Percentiles rank a stretch among this genome's conserved stretches.
Evolutionary conservation across 75 land plant genomes (phyloP).

Genomic region (Picea sitchensis): DNA sequence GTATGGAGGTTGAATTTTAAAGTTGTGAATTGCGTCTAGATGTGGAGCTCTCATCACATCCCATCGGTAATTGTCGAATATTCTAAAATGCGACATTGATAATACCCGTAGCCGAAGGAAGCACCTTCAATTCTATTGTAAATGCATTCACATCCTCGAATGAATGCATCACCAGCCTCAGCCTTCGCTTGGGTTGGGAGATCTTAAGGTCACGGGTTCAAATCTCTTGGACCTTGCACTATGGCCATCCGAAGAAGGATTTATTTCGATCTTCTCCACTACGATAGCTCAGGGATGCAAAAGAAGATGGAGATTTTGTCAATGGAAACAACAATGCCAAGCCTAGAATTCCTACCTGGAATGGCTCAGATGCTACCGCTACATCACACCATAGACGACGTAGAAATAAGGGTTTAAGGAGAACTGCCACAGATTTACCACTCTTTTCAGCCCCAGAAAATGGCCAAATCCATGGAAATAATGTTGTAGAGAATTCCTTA

Average conservation of each 20-base stretch:
- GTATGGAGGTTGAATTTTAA: too few relatives aligned
- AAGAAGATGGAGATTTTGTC: not conserved
- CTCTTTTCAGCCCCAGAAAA: not conserved
- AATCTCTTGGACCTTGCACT: not conserved
- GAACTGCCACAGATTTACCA: not conserved
- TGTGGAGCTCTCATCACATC: too few relatives aligned
- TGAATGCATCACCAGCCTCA: too few relatives aligned
- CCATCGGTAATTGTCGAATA: too few relatives aligned
- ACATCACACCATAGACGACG: conserved; percentile 5
- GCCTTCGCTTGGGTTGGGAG: too few relatives aligned
- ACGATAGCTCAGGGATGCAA: conserved; percentile 1
- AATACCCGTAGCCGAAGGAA: too few relatives aligned
- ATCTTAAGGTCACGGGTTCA: too few relatives aligned
- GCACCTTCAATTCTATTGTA: too few relatives aligned
- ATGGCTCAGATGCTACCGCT: not conserved
- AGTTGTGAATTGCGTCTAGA: too few relatives aligned
- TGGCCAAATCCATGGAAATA: not conserved
- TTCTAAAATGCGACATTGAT: too few relatives aligned
- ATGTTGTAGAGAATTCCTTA: not conserved
- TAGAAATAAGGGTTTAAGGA: not conserved
- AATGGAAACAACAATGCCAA: conserved; percentile 18
- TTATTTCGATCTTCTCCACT: conserved; percentile 29
- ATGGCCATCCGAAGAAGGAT: conserved; percentile 36
- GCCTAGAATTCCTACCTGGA: not conserved
- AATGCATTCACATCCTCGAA: too few relatives aligned